These are phyloP conservation scores for Cucurbita ficifolia DNA, from an alignment of 306 rosid species.

Conservation along the genomic window DNA sequence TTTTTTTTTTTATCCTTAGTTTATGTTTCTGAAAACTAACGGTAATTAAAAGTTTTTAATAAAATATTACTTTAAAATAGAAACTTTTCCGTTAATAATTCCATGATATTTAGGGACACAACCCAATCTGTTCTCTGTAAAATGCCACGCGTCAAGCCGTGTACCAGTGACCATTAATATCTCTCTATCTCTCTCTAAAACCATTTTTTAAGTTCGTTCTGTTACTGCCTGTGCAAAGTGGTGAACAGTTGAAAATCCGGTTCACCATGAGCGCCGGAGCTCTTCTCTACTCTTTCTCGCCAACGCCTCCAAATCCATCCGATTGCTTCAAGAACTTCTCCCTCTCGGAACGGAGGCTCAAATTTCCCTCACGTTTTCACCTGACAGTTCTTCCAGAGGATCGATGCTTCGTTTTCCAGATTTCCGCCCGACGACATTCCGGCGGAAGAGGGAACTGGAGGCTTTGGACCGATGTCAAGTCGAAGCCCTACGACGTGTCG, in stretches of 20 bases:
- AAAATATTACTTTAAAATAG: too few relatives aligned
- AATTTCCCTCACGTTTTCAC: constrained; percentile 1
- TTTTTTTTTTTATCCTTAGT: too few relatives aligned
- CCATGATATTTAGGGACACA: neutral
- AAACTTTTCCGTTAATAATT: neutral
- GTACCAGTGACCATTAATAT: neutral
- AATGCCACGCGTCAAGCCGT: neutral
- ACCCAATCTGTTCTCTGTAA: neutral
- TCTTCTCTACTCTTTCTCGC: constrained; percentile 40
- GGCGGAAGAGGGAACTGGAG: constrained; percentile 22
- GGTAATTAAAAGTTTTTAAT: too few relatives aligned
- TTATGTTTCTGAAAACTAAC: too few relatives aligned
- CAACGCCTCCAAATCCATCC: constrained; percentile 20
- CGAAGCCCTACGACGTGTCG: constrained; percentile 33
- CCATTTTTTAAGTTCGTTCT: neutral
- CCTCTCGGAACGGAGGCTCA: constrained; percentile 2
- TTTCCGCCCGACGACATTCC: constrained; percentile 8
- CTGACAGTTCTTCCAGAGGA: neutral
- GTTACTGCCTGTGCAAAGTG: neutral
- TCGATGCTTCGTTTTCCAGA: constrained; percentile 12
- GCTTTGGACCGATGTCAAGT: constrained; percentile 50
- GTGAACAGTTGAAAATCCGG: neutral
- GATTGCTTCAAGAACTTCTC: constrained; percentile 11
- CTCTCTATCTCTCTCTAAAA: neutral
- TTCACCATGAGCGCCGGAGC: constrained; percentile 53